Percentiles rank a stretch among this genome's conserved stretches.
Evolutionary conservation across 1,284 basidiomycete species (phyloP).

Genomic region (Puccinia triticina): DNA sequence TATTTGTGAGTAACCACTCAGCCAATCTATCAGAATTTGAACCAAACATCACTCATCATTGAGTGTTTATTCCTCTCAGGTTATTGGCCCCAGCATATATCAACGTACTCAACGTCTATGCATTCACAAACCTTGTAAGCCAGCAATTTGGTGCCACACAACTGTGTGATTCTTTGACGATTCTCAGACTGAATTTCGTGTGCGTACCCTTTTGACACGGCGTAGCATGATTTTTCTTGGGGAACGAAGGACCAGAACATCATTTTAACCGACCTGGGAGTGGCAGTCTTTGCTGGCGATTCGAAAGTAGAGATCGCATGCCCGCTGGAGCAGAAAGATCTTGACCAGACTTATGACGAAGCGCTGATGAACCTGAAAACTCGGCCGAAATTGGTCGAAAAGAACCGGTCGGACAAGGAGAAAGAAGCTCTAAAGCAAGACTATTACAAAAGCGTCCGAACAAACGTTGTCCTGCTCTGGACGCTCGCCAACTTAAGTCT

Average conservation of each 20-base stretch:
- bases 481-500: constrained; percentile 74
- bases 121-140: constrained; percentile 49
- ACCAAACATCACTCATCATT: neutral
- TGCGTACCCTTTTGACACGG: neutral
- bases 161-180: neutral
- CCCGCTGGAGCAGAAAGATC: constrained; percentile 79
- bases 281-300: constrained; percentile 68
- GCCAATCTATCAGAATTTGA: neutral
- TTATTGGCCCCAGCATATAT: constrained; percentile 85
- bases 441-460: constrained; percentile 72
- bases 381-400: constrained; percentile 63
- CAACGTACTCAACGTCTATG: constrained; percentile 69
- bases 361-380: constrained; percentile 79
- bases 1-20: constrained; percentile 14
- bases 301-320: constrained; percentile 84
- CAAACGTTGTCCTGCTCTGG: constrained; percentile 85
- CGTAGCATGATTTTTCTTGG: constrained; percentile 58
- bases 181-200: neutral
- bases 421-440: constrained; percentile 59
- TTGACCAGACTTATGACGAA: constrained; percentile 85
- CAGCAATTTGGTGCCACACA: neutral
- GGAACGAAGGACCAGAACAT: constrained; percentile 61
- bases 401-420: constrained; percentile 57
- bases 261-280: constrained; percentile 59
- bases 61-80: constrained; percentile 69